A percentile compares a stretch with the other conserved stretches of the same genome.
phyloP scores from a whole-genome alignment of 352 stramenopile genomes.

The Pythium guiyangense region DNA sequence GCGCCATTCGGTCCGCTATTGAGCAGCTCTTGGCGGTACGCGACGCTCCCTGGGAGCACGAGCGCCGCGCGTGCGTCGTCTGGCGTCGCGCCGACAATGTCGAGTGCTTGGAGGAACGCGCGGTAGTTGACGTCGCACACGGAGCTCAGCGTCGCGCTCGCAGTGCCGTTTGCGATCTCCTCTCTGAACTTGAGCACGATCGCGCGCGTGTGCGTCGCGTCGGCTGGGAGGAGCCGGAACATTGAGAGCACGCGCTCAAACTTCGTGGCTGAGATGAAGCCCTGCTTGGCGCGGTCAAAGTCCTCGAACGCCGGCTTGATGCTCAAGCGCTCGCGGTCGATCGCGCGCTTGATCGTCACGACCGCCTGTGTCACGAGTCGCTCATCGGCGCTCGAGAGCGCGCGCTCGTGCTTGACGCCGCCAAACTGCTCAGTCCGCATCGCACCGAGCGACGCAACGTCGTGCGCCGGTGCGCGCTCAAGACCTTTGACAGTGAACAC shows the following conservation, averaged over 20 bases:
- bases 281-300: slow-evolving; percentile 75
- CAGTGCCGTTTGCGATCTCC: slow-evolving; percentile 31
- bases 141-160: slow-evolving; percentile 46
- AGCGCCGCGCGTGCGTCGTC: slow-evolving; percentile 18
- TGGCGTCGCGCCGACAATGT: slow-evolving; percentile 27
- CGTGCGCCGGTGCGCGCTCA: slow-evolving; percentile 53
- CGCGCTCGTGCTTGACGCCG: slow-evolving; percentile 42
- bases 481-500: slow-evolving; percentile 78
- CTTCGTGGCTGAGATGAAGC: slow-evolving; percentile 71
- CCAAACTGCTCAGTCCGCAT: slow-evolving; percentile 55
- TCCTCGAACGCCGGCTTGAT: slow-evolving; percentile 84
- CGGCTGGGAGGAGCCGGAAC: slow-evolving; percentile 52
- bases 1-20: slow-evolving; percentile 20
- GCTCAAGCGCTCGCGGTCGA: slow-evolving; percentile 63
- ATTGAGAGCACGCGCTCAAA: slow-evolving; percentile 83
- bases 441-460: slow-evolving; percentile 39
- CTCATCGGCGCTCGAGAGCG: slow-evolving; percentile 47
- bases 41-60: slow-evolving; percentile 47
- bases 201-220: slow-evolving; percentile 37
- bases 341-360: slow-evolving; percentile 43
- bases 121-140: slow-evolving; percentile 85
- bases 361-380: slow-evolving; percentile 40
- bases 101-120: slow-evolving; percentile 65
- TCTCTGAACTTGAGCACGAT: slow-evolving; percentile 79
- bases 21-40: slow-evolving; percentile 59